These are phyloP conservation scores for Phytophthora constricta DNA, from an alignment of 352 stramenopile genomes.

Conservation along the genomic window DNA sequence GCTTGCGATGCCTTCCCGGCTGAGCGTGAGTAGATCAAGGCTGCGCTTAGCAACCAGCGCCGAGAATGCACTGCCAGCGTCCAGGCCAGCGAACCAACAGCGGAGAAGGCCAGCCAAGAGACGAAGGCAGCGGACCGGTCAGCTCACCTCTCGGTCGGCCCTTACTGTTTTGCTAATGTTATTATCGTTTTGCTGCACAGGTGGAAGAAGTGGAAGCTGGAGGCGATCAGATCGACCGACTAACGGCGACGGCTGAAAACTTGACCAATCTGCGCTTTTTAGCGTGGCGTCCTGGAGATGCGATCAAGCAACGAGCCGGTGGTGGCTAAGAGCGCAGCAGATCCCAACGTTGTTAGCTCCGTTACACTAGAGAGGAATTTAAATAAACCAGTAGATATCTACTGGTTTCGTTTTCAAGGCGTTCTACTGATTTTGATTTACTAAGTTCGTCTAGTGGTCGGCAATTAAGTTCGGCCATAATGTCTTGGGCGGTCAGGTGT, in stretches of 20 bases:
- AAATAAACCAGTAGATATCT: too few species aligned
- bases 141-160: constrained; percentile 36
- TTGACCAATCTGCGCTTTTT: constrained; percentile 64
- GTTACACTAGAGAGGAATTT: too few species aligned
- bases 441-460: too few species aligned
- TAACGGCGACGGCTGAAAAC: constrained; percentile 38
- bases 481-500: too few species aligned
- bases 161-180: not conserved
- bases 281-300: constrained; percentile 60
- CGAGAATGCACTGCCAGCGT: constrained; percentile 11
- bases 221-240: constrained; percentile 57
- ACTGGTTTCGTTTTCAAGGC: too few species aligned
- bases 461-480: too few species aligned
- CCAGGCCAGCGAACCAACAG: not conserved
- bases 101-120: constrained; percentile 1
- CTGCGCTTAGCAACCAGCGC: constrained; percentile 26
- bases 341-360: constrained; percentile 29
- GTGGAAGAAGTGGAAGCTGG: constrained; percentile 75
- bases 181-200: constrained; percentile 32
- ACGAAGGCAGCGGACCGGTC: constrained; percentile 14
- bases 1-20: too few species aligned
- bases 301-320: constrained; percentile 25
- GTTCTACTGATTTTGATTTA: too few species aligned
- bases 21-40: constrained; percentile 37
- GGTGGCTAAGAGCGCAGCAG: constrained; percentile 60